Base-by-base conservation (phyloP, 1,284 basidiomycete species). In the Prillingera fragicola region DNA sequence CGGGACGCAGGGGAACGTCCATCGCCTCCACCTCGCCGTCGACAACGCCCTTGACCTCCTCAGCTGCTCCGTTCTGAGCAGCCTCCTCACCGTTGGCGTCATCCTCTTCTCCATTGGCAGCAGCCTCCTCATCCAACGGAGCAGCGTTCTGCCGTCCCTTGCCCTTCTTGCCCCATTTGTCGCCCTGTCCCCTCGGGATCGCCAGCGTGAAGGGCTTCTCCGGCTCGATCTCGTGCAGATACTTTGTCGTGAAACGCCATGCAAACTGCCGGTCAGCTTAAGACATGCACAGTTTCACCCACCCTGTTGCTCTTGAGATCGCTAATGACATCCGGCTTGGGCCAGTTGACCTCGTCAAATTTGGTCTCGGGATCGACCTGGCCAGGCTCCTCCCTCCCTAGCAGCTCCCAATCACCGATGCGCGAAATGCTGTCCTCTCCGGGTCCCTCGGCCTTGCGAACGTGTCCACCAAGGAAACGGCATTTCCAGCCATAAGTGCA, bases 401-500 rank as follows among this genome's bases (percentile, higher is more conserved):
- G 80, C 78, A 45, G 31, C 26, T 41, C 33, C 35, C 42, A 48
- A 8, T 40, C 35, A 25, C 38, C 40, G 22, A 48, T 22, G 12
- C 46, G 29, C 17, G 38, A 31, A 15, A 43, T 38, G 15, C 28
- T 36, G 21, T 41, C 41, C 12, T 19, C 21, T 9, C 23, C 50
- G 2, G 34, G 45, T 3, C 29, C 37, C 23, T 47, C 45, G 15
- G 45, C 34, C 26, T 45, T 46, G 36, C 36, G 68, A 6, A 80
- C 64, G 60, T 97, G 94, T 1, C 79, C 82, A 10, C 85, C 84
- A 4, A 95, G 78, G 71, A 87, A 95, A 2, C 94, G 82, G 65
- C 94, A 98, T 67, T 88, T 87, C 72, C 87, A 84, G 5, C 89
- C 94, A 53, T 80, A 81, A 40, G 82, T 81, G 71, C 92, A 97